Evolutionary conservation across 257 asterid genomes (phyloP).

Genomic region (Primulina tabacum): DNA sequence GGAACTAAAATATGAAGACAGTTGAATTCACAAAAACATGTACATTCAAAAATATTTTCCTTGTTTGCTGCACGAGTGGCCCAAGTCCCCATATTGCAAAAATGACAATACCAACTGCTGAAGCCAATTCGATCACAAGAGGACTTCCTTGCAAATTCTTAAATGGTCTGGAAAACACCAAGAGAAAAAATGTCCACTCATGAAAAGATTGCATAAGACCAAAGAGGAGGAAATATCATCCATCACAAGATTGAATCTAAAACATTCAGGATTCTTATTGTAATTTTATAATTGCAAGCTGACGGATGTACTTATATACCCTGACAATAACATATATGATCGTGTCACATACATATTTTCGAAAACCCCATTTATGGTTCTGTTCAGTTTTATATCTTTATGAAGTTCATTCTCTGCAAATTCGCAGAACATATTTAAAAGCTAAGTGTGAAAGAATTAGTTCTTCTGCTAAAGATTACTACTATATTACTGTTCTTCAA

Average conservation of each 20-base stretch:
- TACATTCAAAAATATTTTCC: conserved; percentile 63
- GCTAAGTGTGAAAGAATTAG: neutral
- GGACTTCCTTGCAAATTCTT: conserved; percentile 55
- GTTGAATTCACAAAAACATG: conserved; percentile 23
- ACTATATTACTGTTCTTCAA: neutral
- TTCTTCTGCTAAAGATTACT: neutral
- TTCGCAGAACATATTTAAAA: neutral
- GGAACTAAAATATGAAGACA: conserved; percentile 22
- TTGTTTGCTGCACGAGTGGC: conserved; percentile 66
- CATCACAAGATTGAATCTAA: neutral
- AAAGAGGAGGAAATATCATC: conserved; percentile 6
- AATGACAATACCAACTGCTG: conserved; percentile 65
- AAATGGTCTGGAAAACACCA: conserved; percentile 57
- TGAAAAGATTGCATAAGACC: conserved; percentile 18
- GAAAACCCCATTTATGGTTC: neutral
- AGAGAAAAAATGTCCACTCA: conserved; percentile 13
- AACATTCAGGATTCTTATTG: conserved; percentile 2
- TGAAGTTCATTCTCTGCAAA: neutral
- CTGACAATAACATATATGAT: neutral
- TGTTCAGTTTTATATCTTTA: too few relatives aligned
- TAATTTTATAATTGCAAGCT: conserved; percentile 14
- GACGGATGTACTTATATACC: neutral
- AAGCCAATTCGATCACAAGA: conserved; percentile 54
- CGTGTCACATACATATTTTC: neutral
- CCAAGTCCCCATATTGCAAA: conserved; percentile 90